Conservation (phyloP, 129 eudicot species). For the Helianthus tuberosus region DNA sequence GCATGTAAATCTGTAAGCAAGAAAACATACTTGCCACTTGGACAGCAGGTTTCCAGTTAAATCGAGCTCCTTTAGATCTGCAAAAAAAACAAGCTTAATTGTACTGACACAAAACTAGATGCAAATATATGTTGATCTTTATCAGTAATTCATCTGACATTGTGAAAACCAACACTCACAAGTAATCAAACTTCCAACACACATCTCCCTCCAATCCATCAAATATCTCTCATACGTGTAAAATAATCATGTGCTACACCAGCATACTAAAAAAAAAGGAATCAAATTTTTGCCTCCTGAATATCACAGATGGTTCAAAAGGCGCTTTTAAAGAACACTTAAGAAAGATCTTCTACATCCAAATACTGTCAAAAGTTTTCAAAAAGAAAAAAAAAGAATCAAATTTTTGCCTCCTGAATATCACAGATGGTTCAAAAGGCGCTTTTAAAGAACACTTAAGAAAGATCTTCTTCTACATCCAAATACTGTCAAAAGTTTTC, state of each 20-base stretch:
- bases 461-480: constrained; percentile 9
- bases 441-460: neutral
- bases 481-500: neutral
- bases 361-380: neutral
- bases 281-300: neutral
- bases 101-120: constrained; percentile 7
- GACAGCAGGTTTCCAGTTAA: constrained; percentile 89
- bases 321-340: neutral
- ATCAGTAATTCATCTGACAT: neutral
- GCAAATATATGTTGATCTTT: constrained; percentile 2
- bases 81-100: constrained; percentile 27
- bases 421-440: neutral
- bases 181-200: constrained; percentile 9
- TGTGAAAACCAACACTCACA: neutral
- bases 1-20: constrained; percentile 18
- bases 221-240: neutral
- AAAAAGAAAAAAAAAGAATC: neutral
- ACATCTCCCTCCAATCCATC: neutral
- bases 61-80: constrained; percentile 97
- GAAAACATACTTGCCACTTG: constrained; percentile 76
- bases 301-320: neutral
- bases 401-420: neutral
- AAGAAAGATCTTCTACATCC: constrained; percentile 10
- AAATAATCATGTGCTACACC: neutral
- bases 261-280: neutral